phyloP scores from a whole-genome alignment of 495 filamentous ascomycete genomes.

The Thermothielavioides terrestris region DNA sequence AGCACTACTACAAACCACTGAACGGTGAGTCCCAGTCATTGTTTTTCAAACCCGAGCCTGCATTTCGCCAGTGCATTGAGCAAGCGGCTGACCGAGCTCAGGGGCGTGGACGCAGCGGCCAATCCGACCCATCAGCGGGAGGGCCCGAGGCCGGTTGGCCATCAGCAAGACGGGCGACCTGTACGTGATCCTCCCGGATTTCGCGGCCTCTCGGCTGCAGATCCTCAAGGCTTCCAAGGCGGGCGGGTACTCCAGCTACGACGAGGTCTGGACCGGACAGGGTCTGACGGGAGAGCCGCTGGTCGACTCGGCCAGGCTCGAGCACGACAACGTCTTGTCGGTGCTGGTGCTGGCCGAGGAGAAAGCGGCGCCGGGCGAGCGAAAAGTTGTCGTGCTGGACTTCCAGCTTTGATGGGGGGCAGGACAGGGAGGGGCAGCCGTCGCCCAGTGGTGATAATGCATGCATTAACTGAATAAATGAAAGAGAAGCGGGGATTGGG shows the following conservation, averaged over 20 bases:
- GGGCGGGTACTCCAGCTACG: conserved; percentile 21
- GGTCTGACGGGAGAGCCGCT: conserved; percentile 31
- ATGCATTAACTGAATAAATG: no score
- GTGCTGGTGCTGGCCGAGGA: conserved; percentile 24
- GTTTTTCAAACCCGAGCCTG: background rate
- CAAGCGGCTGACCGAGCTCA: background rate
- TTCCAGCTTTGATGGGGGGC: conserved; percentile 26
- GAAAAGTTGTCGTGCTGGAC: conserved; percentile 29
- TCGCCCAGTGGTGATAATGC: background rate
- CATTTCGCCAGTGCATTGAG: background rate
- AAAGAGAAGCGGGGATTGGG: no score
- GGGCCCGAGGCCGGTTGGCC: conserved; percentile 29
- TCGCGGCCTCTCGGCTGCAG: conserved; percentile 15
- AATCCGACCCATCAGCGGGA: conserved; percentile 25
- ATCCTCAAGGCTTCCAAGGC: conserved; percentile 26
- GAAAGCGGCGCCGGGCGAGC: conserved; percentile 2
- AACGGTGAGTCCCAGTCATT: conserved; percentile 20
- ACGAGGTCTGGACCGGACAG: conserved; percentile 25
- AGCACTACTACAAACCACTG: conserved; percentile 37
- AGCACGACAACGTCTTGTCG: conserved; percentile 29
- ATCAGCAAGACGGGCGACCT: conserved; percentile 27
- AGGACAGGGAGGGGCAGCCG: no score
- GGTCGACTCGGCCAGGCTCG: conserved; percentile 29
- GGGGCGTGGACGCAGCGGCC: conserved; percentile 24
- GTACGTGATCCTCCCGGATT: conserved; percentile 31